Evolutionary conservation across 768 basidiomycete genomes (phyloP).

Genomic region (Podaxis pistillaris): DNA sequence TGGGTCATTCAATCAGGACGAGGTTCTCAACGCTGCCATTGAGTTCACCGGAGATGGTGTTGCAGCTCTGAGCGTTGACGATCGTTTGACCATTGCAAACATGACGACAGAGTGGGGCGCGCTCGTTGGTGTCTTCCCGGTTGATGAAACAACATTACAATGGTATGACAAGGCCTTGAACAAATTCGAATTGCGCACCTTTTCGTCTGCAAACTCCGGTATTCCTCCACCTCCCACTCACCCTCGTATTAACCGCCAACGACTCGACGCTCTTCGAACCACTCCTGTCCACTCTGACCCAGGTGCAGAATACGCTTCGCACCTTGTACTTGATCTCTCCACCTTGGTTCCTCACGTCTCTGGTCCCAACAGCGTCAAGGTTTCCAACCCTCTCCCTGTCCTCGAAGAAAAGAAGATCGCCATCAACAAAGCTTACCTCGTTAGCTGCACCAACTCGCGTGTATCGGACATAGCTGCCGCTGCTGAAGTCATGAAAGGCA

Average conservation of each 20-base stretch:
- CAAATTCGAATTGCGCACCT: slow-evolving; percentile 76
- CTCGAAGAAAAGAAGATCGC: slow-evolving; percentile 70
- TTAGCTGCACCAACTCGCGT: slow-evolving; percentile 97
- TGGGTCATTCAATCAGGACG: slow-evolving; percentile 93
- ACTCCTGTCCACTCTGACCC: slow-evolving; percentile 65
- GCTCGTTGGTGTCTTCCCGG: slow-evolving; percentile 91
- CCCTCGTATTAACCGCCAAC: slow-evolving; percentile 76
- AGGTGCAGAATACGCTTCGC: slow-evolving; percentile 79
- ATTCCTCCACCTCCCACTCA: slow-evolving; percentile 78
- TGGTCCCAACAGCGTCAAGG: slow-evolving; percentile 96
- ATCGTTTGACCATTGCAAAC: slow-evolving; percentile 95
- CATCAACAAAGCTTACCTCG: slow-evolving; percentile 97
- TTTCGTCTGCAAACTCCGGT: slow-evolving; percentile 49
- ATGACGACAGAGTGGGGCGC: slow-evolving; percentile 99
- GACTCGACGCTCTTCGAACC: slow-evolving; percentile 64
- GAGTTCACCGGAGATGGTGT: slow-evolving; percentile 95
- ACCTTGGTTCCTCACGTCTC: slow-evolving; percentile 95
- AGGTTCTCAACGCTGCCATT: slow-evolving; percentile 94
- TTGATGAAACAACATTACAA: slow-evolving; percentile 73
- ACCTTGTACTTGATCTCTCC: slow-evolving; percentile 88
- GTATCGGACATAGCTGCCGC: slow-evolving; percentile 93
- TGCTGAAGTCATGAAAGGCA: slow-evolving; percentile 82
- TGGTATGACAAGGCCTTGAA: slow-evolving; percentile 83
- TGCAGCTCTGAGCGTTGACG: slow-evolving; percentile 75
- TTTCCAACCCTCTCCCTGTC: slow-evolving; percentile 90